Conservation (phyloP, 2,329 filamentous ascomycete genomes). For the Exophiala bonariae region DNA sequence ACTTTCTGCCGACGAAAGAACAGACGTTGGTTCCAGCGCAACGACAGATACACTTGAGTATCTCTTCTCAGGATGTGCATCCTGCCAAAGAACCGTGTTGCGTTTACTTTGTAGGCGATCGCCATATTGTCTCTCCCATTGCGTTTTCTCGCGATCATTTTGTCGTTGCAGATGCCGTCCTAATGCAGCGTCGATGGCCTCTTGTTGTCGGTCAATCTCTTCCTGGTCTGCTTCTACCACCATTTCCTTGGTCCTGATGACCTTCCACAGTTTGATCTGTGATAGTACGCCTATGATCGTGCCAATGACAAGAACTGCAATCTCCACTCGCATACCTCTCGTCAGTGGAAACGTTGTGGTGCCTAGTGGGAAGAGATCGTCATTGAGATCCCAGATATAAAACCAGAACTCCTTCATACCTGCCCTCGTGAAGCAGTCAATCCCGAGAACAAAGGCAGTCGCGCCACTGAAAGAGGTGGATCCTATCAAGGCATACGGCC, state of each 20-base stretch:
- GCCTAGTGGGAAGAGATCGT: conserved; percentile 73
- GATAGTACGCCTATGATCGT: conserved; percentile 75
- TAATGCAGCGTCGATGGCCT: conserved; percentile 67
- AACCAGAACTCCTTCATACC: conserved; percentile 96
- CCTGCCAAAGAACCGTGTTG: conserved; percentile 53
- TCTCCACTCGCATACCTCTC: conserved; percentile 80
- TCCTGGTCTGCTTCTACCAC: conserved; percentile 47
- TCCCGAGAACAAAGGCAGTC: conserved; percentile 75
- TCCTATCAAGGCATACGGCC: conserved; percentile 73
- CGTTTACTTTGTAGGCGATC: conserved; percentile 49
- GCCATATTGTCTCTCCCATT: conserved; percentile 80
- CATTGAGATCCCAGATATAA: conserved; percentile 83
- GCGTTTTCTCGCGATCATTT: conserved; percentile 43
- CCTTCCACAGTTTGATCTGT: conserved; percentile 81
- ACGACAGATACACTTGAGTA: conserved; percentile 24
- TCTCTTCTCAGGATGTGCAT: conserved; percentile 38
- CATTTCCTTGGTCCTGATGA: conserved; percentile 60
- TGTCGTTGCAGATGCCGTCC: conserved; percentile 59
- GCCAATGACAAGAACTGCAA: conserved; percentile 74
- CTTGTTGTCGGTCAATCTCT: conserved; percentile 57
- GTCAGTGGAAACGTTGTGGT: conserved; percentile 82
- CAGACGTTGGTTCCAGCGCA: conserved; percentile 5
- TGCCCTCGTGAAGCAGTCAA: conserved; percentile 88
- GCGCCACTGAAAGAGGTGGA: conserved; percentile 79
- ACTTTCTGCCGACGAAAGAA: conserved; percentile 6